Percentiles rank a stretch among this genome's conserved stretches.
Evolutionary conservation across 2,329 filamentous ascomycete species (phyloP).

Genomic region (Fonsecaea monophora): DNA sequence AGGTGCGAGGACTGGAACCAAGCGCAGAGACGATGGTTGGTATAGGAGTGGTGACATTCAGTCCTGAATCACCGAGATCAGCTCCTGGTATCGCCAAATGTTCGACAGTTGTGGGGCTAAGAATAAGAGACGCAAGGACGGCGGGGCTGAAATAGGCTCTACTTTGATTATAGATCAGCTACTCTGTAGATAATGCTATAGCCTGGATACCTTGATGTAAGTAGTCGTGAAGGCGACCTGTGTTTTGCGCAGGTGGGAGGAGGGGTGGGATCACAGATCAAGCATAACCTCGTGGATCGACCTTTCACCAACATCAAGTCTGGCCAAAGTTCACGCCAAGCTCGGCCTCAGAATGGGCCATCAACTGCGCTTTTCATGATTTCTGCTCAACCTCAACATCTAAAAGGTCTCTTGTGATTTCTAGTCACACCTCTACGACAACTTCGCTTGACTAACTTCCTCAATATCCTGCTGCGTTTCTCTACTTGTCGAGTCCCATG

Average conservation of each 20-base stretch:
- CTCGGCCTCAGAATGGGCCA: not conserved
- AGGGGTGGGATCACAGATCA: too few species aligned
- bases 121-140: not conserved
- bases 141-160: not conserved
- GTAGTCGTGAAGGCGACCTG: not conserved
- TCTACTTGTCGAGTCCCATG: not conserved
- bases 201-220: not conserved
- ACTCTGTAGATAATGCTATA: not conserved
- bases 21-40: not conserved
- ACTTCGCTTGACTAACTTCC: not conserved
- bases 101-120: not conserved
- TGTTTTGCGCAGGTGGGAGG: not conserved
- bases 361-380: slow-evolving; percentile 1
- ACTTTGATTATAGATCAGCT: not conserved
- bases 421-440: not conserved
- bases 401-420: not conserved
- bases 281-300: too few species aligned
- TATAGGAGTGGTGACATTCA: not conserved
- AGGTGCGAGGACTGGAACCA: not conserved
- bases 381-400: not conserved
- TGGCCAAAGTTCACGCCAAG: not conserved
- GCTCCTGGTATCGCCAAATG: slow-evolving; percentile 14
- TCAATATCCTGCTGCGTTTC: not conserved
- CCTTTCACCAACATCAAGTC: not conserved
- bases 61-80: slow-evolving; percentile 10